Base-by-base conservation (phyloP, 2,329 filamentous ascomycete species). In the Aspergillus intermedius region DNA sequence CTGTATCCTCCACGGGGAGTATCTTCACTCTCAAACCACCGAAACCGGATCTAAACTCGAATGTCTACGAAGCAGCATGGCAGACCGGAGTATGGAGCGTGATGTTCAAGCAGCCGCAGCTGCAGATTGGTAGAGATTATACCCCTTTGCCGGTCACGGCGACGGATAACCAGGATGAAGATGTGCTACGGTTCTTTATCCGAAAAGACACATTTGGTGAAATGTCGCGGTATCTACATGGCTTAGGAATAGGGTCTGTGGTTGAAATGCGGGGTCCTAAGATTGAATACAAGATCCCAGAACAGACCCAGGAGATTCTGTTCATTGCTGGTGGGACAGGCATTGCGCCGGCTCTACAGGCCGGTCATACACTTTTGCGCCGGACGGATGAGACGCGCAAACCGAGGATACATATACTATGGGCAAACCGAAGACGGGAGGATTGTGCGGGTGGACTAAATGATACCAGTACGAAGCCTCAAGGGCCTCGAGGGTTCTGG, bases 301-400 rank as follows among this genome's bases (percentile, higher is more conserved):
- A 59, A 4, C 67, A 77, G 48, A 74, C 80, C 22, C 67, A 72
- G 44, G 74, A 79, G 50, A 76, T 96, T 2, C 74, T 96, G 2
- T 95, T 97, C 61, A 73, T 97, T 19, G 93, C 91, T 1, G 93
- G 91, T 2, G 93, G 93, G 0, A 98, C 93, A 0, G 91, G 93
- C 1, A 87, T 98, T 58, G 90, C 89, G 13, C 88, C 91, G 0
- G 93, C 91, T 6, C 70, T 97, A 66, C 91, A 97, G 69, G 80
- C 86, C 37, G 87, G 84, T 1, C 73, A 83, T 52, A 80, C 81
- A 0, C 68, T 91, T 9, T 70, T 62, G 44, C 57, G 54, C 48
- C 52, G 66, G 55, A 62, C 72, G 49, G 55, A 50, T 12, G 39
- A 53, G 28, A 51, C 51, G 4, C 51, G 56, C 7, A 61, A 62